These are phyloP conservation scores for Gossypium schwendimanii DNA, from an alignment of 441 rosid genomes.

Conservation along the genomic window DNA sequence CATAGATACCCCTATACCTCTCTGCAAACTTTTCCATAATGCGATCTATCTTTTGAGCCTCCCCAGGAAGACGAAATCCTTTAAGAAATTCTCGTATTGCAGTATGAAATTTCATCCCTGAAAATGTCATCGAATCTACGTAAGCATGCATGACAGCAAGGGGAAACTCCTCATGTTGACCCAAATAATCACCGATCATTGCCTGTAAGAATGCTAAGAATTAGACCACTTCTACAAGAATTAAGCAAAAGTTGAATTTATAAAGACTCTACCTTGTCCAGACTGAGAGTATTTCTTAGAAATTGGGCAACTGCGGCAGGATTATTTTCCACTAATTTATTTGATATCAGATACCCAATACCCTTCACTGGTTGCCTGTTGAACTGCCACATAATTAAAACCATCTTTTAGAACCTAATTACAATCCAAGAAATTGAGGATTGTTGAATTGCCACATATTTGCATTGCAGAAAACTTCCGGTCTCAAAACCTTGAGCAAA, in stretches of 20 bases:
- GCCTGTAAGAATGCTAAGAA: constrained; percentile 54
- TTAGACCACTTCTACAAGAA: constrained; percentile 26
- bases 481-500: not conserved
- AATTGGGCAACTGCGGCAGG: constrained; percentile 87
- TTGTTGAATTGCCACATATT: not conserved
- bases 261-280: constrained; percentile 67
- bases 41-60: constrained; percentile 99
- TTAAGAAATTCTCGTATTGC: constrained; percentile 95
- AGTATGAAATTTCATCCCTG: constrained; percentile 82
- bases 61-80: constrained; percentile 98
- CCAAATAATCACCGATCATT: constrained; percentile 94
- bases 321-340: constrained; percentile 75
- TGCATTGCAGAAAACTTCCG: not conserved
- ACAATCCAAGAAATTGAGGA: not conserved
- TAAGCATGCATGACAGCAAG: constrained; percentile 98
- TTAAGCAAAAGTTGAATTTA: constrained; percentile 12
- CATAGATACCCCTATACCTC: constrained; percentile 42
- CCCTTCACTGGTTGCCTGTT: constrained; percentile 85
- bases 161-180: constrained; percentile 97
- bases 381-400: constrained; percentile 55
- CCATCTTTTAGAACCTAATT: constrained; percentile 6
- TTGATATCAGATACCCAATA: constrained; percentile 63
- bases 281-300: constrained; percentile 62
- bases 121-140: constrained; percentile 87
- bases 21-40: constrained; percentile 99